Evolutionary conservation across 2,329 filamentous ascomycete species (phyloP), one percentile per base, ranked within the genome.

Genomic region (Chaetomium sp.): DNA sequence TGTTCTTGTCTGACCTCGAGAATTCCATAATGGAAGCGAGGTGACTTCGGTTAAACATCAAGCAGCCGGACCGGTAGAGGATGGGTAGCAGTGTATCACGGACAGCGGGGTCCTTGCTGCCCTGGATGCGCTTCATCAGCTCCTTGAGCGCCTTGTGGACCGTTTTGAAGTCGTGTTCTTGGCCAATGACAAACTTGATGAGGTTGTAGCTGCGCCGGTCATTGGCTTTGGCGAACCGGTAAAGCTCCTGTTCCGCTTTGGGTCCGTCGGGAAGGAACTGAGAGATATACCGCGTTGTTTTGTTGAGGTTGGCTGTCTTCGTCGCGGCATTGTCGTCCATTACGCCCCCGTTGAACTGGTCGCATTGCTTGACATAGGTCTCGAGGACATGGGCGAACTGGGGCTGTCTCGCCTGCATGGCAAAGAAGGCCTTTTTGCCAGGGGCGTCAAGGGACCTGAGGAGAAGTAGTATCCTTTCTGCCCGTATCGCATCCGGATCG

Each of bases 11-110:
- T 10, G 87, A 93, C 72, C 92, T 89, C 12, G 93, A 93, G 72
- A 90, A 91, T 64, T 93, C 89, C 81, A 98, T 91, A 68, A 98
- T 94, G 0, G 92, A 88, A 3, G 93, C 88, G 21, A 99, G 88
- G 74, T 99, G 93, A 74, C 94, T 98, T 73, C 91, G 89, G 79
- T 97, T 99, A 80, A 96, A 97, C 69, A 97, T 85, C 68, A 99
- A 83, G 64, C 92, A 88, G 38, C 92, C 90, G 62, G 89, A 89
- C 51, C 92, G 88, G 74, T 96, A 97, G 4, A 98, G 80, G 19
- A 99, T 82, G 5, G 93, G 90, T 6, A 89, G 85, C 29, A 99
- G 76, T 0, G 92, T 96, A 42, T 96, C 92, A 3, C 96, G 79
- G 55, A 95, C 82, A 31, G 81, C 80, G n/a, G 85, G 77, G 61